A percentile compares a stretch with the other conserved stretches of the same genome.
Evolutionary conservation across 164 flowering plant species (phyloP).

Genomic region (Houttuynia cordata): DNA sequence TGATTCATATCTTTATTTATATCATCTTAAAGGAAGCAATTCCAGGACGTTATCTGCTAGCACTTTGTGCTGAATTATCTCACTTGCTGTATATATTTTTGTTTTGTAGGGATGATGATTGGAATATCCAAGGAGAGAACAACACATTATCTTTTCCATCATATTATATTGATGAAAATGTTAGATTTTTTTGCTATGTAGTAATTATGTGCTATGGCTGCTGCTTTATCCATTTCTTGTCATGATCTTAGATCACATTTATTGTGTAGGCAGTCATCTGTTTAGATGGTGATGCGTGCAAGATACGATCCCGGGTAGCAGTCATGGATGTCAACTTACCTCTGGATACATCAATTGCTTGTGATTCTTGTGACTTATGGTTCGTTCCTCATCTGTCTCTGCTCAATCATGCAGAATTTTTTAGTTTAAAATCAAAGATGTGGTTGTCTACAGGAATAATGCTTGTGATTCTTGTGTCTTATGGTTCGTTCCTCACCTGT

Average conservation of each 20-base stretch:
- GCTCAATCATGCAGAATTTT: not conserved
- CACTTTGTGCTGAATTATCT: not conserved
- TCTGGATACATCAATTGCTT: slow-evolving; percentile 96
- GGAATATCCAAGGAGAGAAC: slow-evolving; percentile 71
- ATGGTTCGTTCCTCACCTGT: too few species aligned
- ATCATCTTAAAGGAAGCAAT: not conserved
- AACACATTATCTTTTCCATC: slow-evolving; percentile 89
- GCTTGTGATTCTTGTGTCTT: slow-evolving; percentile 97
- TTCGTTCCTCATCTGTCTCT: too few species aligned
- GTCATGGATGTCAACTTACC: slow-evolving; percentile 36
- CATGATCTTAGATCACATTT: slow-evolving; percentile 11
- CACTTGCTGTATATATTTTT: slow-evolving; percentile 1
- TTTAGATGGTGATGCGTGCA: slow-evolving; percentile 95
- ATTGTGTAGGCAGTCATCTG: slow-evolving; percentile 89
- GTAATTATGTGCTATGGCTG: slow-evolving; percentile 1
- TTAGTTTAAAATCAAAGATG: too few species aligned
- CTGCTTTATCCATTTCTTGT: slow-evolving; percentile 4
- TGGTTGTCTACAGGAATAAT: too few species aligned
- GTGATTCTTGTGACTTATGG: slow-evolving; percentile 97
- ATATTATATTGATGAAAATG: slow-evolving; percentile 98
- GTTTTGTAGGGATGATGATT: slow-evolving; percentile 74
- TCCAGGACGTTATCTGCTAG: too few species aligned
- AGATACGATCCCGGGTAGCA: slow-evolving; percentile 48
- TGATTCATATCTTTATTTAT: not conserved
- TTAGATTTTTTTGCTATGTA: slow-evolving; percentile 21